phyloP scores from a whole-genome alignment of 2,329 filamentous ascomycete genomes.

The Talaromyces atroroseus region DNA sequence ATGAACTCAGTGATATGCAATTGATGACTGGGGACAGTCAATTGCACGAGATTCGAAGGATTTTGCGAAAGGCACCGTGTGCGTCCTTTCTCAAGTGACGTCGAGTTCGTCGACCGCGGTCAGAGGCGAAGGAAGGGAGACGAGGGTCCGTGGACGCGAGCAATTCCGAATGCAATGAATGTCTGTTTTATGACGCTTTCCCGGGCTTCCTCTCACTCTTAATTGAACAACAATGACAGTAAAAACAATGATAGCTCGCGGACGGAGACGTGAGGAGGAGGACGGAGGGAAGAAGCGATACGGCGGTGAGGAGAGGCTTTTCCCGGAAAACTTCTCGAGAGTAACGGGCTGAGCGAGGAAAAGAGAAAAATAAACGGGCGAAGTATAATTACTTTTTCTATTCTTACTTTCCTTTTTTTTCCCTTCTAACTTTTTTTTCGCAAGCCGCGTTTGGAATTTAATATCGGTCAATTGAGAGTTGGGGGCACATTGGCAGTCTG shows the following conservation, averaged over 20 bases:
- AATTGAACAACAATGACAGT: not conserved
- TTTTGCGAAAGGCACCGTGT: not conserved
- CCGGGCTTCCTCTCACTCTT: not conserved
- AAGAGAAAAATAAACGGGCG: not conserved
- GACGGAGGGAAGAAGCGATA: not conserved
- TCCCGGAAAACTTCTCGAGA: not conserved
- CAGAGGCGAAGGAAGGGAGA: not conserved
- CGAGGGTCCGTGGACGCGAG: not conserved
- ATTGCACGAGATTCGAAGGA: not conserved
- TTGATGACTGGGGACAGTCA: not conserved
- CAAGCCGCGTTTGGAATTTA: conserved; percentile 9
- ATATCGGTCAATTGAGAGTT: not conserved
- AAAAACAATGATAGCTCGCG: not conserved
- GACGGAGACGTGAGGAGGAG: not conserved
- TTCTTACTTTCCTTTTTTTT: not conserved
- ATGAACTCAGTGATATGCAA: not conserved
- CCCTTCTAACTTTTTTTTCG: not conserved
- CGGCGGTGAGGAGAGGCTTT: conserved; percentile 9
- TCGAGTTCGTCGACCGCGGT: not conserved
- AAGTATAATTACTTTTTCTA: not conserved
- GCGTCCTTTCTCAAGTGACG: not conserved
- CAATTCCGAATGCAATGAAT: not conserved
- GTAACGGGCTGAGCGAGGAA: not conserved
- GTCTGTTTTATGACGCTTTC: no score
- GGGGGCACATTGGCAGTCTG: not conserved